Conservation (phyloP, 768 basidiomycete species). For the Clitopilus passeckerianus region DNA sequence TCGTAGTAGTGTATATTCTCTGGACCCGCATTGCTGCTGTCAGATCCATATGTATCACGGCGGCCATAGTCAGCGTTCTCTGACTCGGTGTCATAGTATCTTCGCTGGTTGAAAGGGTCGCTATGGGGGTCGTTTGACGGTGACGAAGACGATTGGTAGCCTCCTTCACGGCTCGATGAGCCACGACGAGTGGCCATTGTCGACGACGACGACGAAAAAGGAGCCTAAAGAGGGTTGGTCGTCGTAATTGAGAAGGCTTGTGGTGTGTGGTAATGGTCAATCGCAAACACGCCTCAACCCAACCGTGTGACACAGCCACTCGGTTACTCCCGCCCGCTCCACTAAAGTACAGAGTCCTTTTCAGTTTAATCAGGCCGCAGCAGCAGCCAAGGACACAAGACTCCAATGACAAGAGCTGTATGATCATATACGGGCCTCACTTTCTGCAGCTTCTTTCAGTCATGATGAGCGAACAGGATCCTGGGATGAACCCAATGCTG, state of each 20-base stretch:
- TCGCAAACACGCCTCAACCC: conserved; percentile 4
- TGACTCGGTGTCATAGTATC: conserved; percentile 74
- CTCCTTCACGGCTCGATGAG: conserved; percentile 54
- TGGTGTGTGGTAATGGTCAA: neutral
- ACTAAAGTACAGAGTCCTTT: neutral
- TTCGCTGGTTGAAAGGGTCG: conserved; percentile 60
- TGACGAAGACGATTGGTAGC: conserved; percentile 55
- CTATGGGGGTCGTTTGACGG: conserved; percentile 54
- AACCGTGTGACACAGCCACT: conserved; percentile 9
- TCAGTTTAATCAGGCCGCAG: neutral
- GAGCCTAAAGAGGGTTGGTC: neutral
- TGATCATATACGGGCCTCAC: no score
- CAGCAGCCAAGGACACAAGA: neutral
- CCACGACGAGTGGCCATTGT: conserved; percentile 53
- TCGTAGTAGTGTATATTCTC: conserved; percentile 69
- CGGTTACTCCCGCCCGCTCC: conserved; percentile 2
- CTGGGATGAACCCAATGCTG: no score
- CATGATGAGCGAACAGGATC: no score
- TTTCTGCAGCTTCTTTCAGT: no score
- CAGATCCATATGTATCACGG: conserved; percentile 67
- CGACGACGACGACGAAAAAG: conserved; percentile 16
- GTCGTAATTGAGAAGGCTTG: neutral
- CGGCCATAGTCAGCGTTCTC: conserved; percentile 62
- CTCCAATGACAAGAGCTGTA: no score
- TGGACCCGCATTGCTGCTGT: conserved; percentile 56